Conservation (phyloP, 306 rosid genomes). For the Dryas drummondii region DNA sequence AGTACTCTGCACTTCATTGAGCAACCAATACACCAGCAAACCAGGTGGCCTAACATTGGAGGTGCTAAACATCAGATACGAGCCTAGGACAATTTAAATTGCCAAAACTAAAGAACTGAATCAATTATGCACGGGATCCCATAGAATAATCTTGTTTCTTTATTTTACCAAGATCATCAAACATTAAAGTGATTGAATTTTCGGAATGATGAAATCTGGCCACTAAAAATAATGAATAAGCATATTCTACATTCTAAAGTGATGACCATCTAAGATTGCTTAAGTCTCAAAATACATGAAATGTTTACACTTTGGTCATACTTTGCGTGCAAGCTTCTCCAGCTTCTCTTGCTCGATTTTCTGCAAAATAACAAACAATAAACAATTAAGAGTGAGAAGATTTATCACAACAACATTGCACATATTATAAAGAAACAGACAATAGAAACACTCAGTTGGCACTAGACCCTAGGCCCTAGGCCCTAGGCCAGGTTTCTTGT, state of each 20-base stretch:
- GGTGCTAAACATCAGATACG: neutral
- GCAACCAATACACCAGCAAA: neutral
- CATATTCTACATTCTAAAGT: neutral
- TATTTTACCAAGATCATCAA: neutral
- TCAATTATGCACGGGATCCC: neutral
- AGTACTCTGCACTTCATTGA: neutral
- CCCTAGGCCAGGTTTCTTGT: too few species aligned
- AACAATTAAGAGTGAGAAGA: neutral
- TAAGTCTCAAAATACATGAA: neutral
- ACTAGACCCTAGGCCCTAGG: too few species aligned
- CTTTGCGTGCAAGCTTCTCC: constrained; percentile 91
- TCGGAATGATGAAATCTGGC: neutral
- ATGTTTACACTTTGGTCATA: constrained; percentile 15
- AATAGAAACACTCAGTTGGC: neutral
- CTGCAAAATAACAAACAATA: constrained; percentile 43
- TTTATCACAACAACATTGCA: neutral
- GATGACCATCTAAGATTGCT: neutral
- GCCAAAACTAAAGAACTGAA: neutral
- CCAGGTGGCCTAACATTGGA: neutral
- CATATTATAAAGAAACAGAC: neutral
- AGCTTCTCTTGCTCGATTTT: constrained; percentile 78
- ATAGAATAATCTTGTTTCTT: neutral
- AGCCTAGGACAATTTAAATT: neutral
- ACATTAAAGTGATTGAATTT: neutral
- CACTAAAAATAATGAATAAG: neutral